Evolutionary conservation across 768 basidiomycete species (phyloP), one percentile per base, ranked within the genome.

Genomic region (Asterophora parasitica): DNA sequence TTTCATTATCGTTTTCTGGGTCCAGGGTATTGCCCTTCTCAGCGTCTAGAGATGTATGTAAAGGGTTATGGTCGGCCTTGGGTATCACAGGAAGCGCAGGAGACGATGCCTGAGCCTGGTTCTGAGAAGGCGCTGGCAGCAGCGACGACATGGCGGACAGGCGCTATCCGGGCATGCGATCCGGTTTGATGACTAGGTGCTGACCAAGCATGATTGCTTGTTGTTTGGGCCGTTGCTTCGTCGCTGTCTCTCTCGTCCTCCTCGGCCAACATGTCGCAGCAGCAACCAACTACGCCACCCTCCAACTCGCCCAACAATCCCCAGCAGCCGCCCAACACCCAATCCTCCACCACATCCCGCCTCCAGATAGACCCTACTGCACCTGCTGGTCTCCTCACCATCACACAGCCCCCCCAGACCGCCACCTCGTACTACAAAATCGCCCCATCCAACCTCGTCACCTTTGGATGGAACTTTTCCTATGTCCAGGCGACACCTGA

Each of bases 381-480:
- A 0, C 72, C 85, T 7, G 80, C 79, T 2, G 86, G 88, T 16
- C 72, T 76, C n/a, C 62, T 89, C 43, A 75, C 78, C 50, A 78
- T 91, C 61, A 89, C 88, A 35, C 78, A 88, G 61, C 93, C 93
- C 0, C 87, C 89, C 0, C 78, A 83, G 54, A 86, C 87, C 7
- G 78, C 82, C 28, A 84, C 86, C 2, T 88, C 90, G 17, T 95
- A 81, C 72, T 95, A 82, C 74, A 92, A 93, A 76, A 87, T 96
- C 61, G 88, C 90, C 0, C 69, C 71, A 1, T 73, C 71, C 42
- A 76, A 89, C 54, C 68, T 72, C 50, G 81, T 96, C 61, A 95
- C 92, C 16, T 90, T 96, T 63, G 93, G 77, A 9, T 96, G 92
- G 94, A 92, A 91, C 66, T 78, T 92, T 58, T 90, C 89, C 12